Evolutionary conservation across 2,329 filamentous ascomycete species (phyloP), one percentile per base, ranked within the genome.

Genomic region (Fusarium musae): DNA sequence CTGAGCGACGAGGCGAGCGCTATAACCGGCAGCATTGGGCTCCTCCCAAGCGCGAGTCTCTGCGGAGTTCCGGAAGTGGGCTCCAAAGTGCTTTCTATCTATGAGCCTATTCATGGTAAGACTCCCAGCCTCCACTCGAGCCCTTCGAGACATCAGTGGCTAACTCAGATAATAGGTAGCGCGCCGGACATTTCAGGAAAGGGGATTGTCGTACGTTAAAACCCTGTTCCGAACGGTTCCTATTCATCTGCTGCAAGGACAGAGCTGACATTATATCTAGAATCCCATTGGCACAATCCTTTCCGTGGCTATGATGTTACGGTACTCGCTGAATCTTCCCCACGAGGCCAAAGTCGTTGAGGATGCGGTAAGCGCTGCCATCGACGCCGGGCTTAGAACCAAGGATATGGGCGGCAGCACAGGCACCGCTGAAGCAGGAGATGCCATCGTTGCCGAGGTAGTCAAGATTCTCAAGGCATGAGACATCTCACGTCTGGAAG

Each of bases 1-100:
- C 95, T 99, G 80, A 93, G 90, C 80, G 96, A 98, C 81, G 96
- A 98, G 87, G 95, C 96, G 9, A 95, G 93, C 78, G 95, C 97
- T 57, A 98, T 98, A 77, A 94, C 96, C 6, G 96, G 96, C 21
- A 95, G 92, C 78, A 90, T 98, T 77, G 96, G 96, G 36, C 86
- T 98, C 74, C 85, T 97, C 76, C 96, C 96, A 32, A 96, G 93
- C 81, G 96, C 96, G 17, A 96, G 93, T 83, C 85, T 98, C 81
- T 93, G 92, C 74, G 94, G 93, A 44, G 91, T 97, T 68, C 96
- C 96, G 0, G 94, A 97, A 82, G 93, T 93, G 62, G 93, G 94
- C 87, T 89, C 87, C 78, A 92, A 89, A 82, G 94, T 95, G 80
- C 97, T 97, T 81, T 96, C 95, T 77, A 97, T 98, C 79, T 99